phyloP scores from a whole-genome alignment of 2,329 filamentous ascomycete species.

The Sporothrix brunneoviolacea region DNA sequence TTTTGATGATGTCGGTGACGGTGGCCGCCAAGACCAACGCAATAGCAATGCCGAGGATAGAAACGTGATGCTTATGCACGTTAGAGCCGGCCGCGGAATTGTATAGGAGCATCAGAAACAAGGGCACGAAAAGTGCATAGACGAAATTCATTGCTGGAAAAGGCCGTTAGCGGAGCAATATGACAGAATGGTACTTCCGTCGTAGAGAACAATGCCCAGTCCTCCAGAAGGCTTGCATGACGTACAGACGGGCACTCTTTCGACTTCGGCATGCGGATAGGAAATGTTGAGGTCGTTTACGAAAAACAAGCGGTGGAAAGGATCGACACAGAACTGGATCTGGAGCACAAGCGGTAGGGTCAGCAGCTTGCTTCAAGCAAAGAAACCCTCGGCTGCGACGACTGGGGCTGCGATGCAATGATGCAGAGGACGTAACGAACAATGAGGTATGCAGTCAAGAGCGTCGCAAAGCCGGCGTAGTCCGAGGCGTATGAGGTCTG shows the following conservation, averaged over 20 bases:
- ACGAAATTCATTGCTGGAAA: slow-evolving; percentile 62
- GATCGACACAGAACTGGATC: slow-evolving; percentile 64
- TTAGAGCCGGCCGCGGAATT: slow-evolving; percentile 56
- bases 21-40: slow-evolving; percentile 70
- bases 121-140: slow-evolving; percentile 68
- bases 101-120: slow-evolving; percentile 59
- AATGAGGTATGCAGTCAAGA: slow-evolving; percentile 62
- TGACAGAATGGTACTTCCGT: too few species aligned
- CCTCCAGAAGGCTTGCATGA: too few species aligned
- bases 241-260: slow-evolving; percentile 74
- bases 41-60: slow-evolving; percentile 73
- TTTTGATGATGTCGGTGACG: slow-evolving; percentile 87
- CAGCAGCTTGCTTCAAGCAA: too few species aligned
- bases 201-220: too few species aligned
- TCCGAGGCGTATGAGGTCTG: slow-evolving; percentile 82
- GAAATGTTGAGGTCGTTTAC: slow-evolving; percentile 78
- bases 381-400: too few species aligned
- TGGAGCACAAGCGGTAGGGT: slow-evolving; percentile 31
- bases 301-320: slow-evolving; percentile 92
- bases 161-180: not conserved
- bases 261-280: slow-evolving; percentile 76
- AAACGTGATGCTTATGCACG: slow-evolving; percentile 76
- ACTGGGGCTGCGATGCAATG: too few species aligned
- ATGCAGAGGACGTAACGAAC: slow-evolving; percentile 32
- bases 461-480: slow-evolving; percentile 68